Evolutionary conservation across 2,329 filamentous ascomycete species (phyloP).

Genomic region (Zymoseptoria tritici): DNA sequence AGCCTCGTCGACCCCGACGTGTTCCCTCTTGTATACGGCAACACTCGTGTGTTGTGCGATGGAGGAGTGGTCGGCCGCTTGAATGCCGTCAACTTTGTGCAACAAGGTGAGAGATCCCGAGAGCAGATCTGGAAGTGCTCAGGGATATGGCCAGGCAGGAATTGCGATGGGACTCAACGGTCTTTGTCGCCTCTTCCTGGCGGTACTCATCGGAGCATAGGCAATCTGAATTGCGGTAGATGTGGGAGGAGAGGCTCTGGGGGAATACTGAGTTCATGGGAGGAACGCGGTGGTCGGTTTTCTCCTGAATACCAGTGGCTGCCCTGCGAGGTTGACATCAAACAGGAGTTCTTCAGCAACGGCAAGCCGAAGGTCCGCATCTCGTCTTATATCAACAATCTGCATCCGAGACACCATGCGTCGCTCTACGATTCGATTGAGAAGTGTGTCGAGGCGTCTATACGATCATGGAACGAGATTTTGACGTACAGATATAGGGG

Average conservation of each 20-base stretch:
- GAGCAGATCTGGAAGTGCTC: neutral
- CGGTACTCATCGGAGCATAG: no score
- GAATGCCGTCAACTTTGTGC: neutral
- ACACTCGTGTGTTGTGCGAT: constrained; percentile 13
- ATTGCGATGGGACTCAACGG: no score
- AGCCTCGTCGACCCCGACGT: constrained; percentile 29
- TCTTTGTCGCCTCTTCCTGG: no score
- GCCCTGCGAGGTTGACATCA: constrained; percentile 3
- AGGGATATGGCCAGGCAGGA: no score
- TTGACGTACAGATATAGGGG: neutral
- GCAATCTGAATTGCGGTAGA: neutral
- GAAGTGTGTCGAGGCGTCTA: constrained; percentile 4
- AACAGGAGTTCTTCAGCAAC: no score
- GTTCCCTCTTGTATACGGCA: constrained; percentile 20
- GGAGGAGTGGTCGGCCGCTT: neutral
- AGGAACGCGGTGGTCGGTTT: neutral
- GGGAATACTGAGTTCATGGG: neutral
- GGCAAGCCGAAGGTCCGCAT: constrained; percentile 1
- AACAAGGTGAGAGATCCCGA: neutral
- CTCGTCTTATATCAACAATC: constrained; percentile 11
- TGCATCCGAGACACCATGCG: constrained; percentile 1
- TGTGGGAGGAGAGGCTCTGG: neutral
- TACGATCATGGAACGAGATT: constrained; percentile 9
- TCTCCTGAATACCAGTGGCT: constrained; percentile 4
- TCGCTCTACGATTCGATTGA: constrained; percentile 7